These are phyloP conservation scores for Populus hybrid DNA, from an alignment of 441 rosid species.

Conservation along the genomic window DNA sequence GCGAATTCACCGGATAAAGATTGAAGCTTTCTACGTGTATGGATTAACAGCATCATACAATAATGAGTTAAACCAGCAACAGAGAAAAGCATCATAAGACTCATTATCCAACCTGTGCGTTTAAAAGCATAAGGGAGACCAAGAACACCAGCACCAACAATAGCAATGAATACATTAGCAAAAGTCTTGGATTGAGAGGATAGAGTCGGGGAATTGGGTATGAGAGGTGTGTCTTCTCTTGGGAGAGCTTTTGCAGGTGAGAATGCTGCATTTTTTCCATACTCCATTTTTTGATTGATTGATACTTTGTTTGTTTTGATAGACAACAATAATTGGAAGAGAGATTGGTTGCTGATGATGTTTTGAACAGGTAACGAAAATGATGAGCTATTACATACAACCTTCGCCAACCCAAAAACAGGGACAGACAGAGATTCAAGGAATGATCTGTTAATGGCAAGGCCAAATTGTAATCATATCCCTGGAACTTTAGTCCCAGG, in stretches of 20 bases:
- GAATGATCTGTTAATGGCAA: too few species aligned
- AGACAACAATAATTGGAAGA: too few species aligned
- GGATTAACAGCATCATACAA: constrained; percentile 76
- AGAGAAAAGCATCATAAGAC: constrained; percentile 54
- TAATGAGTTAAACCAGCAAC: constrained; percentile 50
- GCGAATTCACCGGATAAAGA: constrained; percentile 18
- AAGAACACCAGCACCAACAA: constrained; percentile 25
- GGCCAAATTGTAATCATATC: too few species aligned
- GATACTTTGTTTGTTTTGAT: too few species aligned
- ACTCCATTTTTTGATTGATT: constrained; percentile 22
- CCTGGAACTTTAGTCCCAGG: too few species aligned
- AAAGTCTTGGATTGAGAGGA: constrained; percentile 69
- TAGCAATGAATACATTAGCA: constrained; percentile 78
- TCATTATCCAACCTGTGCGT: constrained; percentile 78
- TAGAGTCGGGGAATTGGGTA: constrained; percentile 33
- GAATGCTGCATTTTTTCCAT: constrained; percentile 24
- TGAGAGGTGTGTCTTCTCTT: constrained; percentile 61
- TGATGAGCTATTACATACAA: too few species aligned
- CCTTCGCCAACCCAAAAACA: too few species aligned
- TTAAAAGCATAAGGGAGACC: constrained; percentile 80
- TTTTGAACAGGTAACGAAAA: too few species aligned
- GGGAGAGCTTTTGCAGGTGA: constrained; percentile 23
- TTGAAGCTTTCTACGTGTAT: constrained; percentile 65
- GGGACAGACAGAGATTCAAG: too few species aligned
- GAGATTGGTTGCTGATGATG: too few species aligned